phyloP scores from a whole-genome alignment of 495 filamentous ascomycete species.

The Xanthoparmelia taractica region DNA sequence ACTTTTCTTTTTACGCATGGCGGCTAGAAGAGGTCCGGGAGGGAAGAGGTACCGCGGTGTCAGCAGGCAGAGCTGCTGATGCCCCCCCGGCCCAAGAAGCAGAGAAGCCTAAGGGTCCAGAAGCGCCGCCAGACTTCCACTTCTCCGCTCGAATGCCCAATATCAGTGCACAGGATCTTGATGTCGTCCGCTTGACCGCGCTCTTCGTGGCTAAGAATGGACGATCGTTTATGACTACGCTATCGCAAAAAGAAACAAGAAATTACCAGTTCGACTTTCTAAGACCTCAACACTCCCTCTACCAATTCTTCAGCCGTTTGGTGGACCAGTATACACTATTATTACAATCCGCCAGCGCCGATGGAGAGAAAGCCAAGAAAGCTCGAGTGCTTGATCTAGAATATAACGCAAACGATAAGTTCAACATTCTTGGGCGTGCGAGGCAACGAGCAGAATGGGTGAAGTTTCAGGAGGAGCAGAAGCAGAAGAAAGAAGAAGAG shows the following conservation, averaged over 20 bases:
- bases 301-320: conserved; percentile 86
- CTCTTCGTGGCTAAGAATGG: conserved; percentile 87
- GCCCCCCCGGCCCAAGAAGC: conserved; percentile 46
- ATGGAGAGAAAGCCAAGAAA: conserved; percentile 60
- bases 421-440: conserved; percentile 69
- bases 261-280: conserved; percentile 98
- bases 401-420: conserved; percentile 70
- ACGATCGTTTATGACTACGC: conserved; percentile 76
- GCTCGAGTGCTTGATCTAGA: conserved; percentile 66
- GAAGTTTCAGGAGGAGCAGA: conserved; percentile 76
- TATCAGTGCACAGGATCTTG: conserved; percentile 90
- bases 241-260: conserved; percentile 77
- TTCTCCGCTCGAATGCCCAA: conserved; percentile 97
- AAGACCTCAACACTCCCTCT: conserved; percentile 86
- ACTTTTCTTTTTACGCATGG: conserved; percentile 85
- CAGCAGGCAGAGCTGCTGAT: conserved; percentile 69
- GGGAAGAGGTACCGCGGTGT: conserved; percentile 71
- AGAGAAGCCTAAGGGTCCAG: conserved; percentile 70
- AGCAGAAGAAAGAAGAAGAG: conserved; percentile 80
- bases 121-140: conserved; percentile 79
- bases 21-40: conserved; percentile 74
- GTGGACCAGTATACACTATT: conserved; percentile 93
- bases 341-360: conserved; percentile 59
- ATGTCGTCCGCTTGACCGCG: conserved; percentile 84
- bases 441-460: conserved; percentile 80